Evolutionary conservation across 2,329 filamentous ascomycete genomes (phyloP).

Genomic region (Paracorniculantispora psalliotae): DNA sequence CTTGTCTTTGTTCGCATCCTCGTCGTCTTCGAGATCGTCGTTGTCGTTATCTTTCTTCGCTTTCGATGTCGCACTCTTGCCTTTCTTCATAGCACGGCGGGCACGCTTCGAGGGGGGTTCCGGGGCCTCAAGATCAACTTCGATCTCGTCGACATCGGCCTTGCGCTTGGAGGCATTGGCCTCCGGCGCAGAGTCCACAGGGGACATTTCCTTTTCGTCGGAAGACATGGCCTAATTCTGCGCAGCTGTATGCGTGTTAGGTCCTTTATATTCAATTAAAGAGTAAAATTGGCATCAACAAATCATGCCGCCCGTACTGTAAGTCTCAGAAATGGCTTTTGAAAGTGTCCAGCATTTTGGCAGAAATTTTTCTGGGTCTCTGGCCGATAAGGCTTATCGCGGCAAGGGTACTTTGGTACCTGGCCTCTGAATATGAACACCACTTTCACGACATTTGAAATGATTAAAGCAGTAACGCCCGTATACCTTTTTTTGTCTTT

Average conservation of each 20-base stretch:
- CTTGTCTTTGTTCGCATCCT: slow-evolving; percentile 31
- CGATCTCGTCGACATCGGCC: slow-evolving; percentile 65
- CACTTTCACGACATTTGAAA: no score
- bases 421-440: no score
- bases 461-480: no score
- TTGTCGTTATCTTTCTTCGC: slow-evolving; percentile 32
- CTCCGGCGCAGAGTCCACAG: slow-evolving; percentile 16
- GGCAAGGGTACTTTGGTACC: background rate
- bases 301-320: background rate
- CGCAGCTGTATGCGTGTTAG: background rate
- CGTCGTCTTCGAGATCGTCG: slow-evolving; percentile 30
- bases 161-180: slow-evolving; percentile 60
- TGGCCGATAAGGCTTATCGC: slow-evolving; percentile 10
- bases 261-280: background rate
- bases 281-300: no score
- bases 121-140: slow-evolving; percentile 83
- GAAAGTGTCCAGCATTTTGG: background rate
- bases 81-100: slow-evolving; percentile 83
- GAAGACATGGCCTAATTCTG: slow-evolving; percentile 3
- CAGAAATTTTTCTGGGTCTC: slow-evolving; percentile 12
- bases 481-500: no score
- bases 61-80: slow-evolving; percentile 51
- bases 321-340: background rate
- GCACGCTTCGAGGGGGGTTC: slow-evolving; percentile 95
- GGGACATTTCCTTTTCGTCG: background rate